phyloP scores from a whole-genome alignment of 1,139 yeast genomes.

The Hyphopichia wangnamkhiaoensis region DNA sequence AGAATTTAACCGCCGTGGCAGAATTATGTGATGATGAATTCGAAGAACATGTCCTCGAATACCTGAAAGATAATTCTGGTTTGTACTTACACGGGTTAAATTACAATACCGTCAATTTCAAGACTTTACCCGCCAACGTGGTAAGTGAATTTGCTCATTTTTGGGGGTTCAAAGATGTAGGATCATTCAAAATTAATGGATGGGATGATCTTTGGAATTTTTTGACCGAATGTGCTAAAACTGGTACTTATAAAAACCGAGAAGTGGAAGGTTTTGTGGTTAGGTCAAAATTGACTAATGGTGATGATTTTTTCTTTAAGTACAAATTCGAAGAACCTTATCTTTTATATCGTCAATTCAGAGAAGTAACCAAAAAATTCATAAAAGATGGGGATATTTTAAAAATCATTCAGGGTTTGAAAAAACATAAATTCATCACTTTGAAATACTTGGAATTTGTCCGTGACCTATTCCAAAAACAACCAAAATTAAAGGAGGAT shows the following conservation, averaged over 20 bases:
- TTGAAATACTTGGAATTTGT: conserved; percentile 70
- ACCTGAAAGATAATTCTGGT: conserved; percentile 68
- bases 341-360: conserved; percentile 81
- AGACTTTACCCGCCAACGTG: conserved; percentile 60
- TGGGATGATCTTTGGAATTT: conserved; percentile 48
- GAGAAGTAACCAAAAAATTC: conserved; percentile 76
- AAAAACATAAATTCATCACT: conserved; percentile 59
- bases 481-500: conserved; percentile 45
- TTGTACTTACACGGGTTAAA: conserved; percentile 89
- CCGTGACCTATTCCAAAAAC: conserved; percentile 48
- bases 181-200: conserved; percentile 40
- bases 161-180: conserved; percentile 73
- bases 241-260: conserved; percentile 69
- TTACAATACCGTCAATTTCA: conserved; percentile 60
- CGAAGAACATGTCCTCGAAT: conserved; percentile 91
- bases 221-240: conserved; percentile 56
- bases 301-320: conserved; percentile 75
- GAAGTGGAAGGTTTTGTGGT: conserved; percentile 96
- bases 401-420: conserved; percentile 19
- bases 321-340: conserved; percentile 96
- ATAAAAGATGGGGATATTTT: conserved; percentile 43
- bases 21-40: conserved; percentile 91
- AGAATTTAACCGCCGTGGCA: conserved; percentile 80
- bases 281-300: conserved; percentile 47
- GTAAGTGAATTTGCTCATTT: conserved; percentile 61